Percentiles rank a stretch among this genome's conserved stretches.
phyloP scores from a whole-genome alignment of 1,284 basidiomycete species.

The Cutaneotrichosporon sp. region DNA sequence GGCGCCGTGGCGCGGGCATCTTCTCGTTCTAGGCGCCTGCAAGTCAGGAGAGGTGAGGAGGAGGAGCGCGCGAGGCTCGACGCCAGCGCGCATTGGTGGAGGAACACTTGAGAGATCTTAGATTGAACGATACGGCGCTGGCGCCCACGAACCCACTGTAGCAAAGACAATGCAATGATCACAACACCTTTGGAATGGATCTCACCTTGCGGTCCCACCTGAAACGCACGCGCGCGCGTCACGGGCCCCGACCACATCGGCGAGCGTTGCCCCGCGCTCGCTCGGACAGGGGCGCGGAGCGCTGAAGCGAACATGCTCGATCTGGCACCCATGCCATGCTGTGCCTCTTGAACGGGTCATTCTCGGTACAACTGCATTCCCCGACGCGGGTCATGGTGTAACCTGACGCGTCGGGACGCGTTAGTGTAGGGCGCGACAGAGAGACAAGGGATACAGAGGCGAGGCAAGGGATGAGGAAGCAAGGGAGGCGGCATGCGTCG shows the following conservation, averaged over 20 bases:
- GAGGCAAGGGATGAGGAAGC: no score
- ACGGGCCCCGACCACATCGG: neutral
- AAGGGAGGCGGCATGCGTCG: no score
- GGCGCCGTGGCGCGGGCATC: constrained; percentile 54
- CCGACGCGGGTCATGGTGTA: neutral
- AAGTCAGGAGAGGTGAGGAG: neutral
- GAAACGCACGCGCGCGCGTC: neutral
- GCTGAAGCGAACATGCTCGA: neutral
- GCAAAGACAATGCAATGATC: neutral
- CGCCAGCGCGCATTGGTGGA: no score
- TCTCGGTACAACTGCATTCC: neutral
- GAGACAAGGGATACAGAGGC: no score
- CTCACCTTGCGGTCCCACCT: neutral
- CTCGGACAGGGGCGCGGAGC: no score
- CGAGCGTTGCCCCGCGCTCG: no score
- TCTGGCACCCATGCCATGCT: neutral
- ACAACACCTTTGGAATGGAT: neutral
- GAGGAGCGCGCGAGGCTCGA: neutral
- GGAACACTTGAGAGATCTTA: neutral
- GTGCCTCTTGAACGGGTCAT: no score
- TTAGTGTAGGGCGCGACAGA: no score
- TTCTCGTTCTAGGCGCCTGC: constrained; percentile 50
- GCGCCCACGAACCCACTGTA: neutral
- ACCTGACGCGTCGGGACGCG: no score
- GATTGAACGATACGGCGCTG: neutral